Evolutionary conservation across 2,329 filamentous ascomycete genomes (phyloP), one percentile per base, ranked within the genome.

Genomic region (Alternaria conjuncta): DNA sequence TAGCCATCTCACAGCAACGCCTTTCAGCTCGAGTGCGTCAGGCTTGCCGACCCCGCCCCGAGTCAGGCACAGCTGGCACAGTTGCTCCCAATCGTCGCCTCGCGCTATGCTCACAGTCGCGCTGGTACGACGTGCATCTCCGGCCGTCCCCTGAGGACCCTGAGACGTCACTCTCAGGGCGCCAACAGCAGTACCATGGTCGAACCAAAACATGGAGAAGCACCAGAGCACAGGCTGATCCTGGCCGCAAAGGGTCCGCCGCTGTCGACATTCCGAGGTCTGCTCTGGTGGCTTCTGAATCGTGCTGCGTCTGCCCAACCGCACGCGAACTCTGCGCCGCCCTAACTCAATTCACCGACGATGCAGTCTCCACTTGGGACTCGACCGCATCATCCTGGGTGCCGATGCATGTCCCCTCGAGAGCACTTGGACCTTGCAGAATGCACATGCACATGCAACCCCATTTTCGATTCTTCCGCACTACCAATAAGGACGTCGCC

Each of bases 401-500:
- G 55, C 56, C 57, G 61, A 57, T 65, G 66, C 68, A 65, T 41
- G 51, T 60, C 61, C 65, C 63, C 67, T 70, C 47, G 23, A 23
- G 12, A 50, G 55, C 56, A 28, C 57, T 51, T 47, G 51, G 55
- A 54, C 60, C 60, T 56, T 64, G 61, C 64, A 66, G 45, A 60
- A 44, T 68, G 60, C 60, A 61, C 56, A 72, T 67, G 66, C 45
- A 49, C 46, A 28, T 49, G 57, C 55, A 68, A 60, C 60, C 60
- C 67, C 72, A 75, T 61, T 74, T 49, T 60, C 44, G 61, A 65
- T 71, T 73, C 55, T 65, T 23, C 66, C 65, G 55, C 63, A 13
- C 67, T 64, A 61, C 76, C 74, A 77, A 78, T 75, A 61, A 74
- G 28, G 68, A 71, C 71, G 66, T 54, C 51, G 25, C 60, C 57